A percentile compares a stretch with the other conserved stretches of the same genome.
Conservation (phyloP, 1,284 basidiomycete genomes). For the Moesziomyces sp. region DNA sequence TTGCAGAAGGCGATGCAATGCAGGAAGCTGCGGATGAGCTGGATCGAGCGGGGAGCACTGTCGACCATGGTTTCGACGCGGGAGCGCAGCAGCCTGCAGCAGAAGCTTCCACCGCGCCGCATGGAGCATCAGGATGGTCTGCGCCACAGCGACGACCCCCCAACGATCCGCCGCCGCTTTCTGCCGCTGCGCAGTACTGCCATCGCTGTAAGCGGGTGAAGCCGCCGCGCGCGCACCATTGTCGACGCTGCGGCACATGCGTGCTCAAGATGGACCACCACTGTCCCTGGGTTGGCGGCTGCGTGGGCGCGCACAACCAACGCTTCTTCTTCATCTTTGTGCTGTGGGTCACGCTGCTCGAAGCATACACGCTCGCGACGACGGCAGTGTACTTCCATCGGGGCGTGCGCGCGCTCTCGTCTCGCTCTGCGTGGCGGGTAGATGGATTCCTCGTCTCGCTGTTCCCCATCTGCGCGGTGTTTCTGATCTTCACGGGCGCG, state of each 20-base stretch:
- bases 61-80: neutral
- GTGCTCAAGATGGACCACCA: slow-evolving; percentile 81
- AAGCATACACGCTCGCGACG: slow-evolving; percentile 74
- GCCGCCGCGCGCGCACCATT: slow-evolving; percentile 80
- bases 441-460: slow-evolving; percentile 77
- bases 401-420: slow-evolving; percentile 41
- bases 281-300: slow-evolving; percentile 78
- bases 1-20: slow-evolving; percentile 15
- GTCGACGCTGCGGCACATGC: slow-evolving; percentile 78
- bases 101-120: neutral
- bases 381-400: slow-evolving; percentile 67
- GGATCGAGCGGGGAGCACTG: neutral
- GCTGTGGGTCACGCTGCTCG: slow-evolving; percentile 73
- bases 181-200: slow-evolving; percentile 56
- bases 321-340: slow-evolving; percentile 82
- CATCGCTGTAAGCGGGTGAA: slow-evolving; percentile 72
- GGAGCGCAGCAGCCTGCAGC: neutral
- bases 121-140: slow-evolving; percentile 10
- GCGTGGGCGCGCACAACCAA: slow-evolving; percentile 82
- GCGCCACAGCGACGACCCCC: slow-evolving; percentile 21
- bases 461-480: slow-evolving; percentile 74
- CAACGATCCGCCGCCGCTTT: slow-evolving; percentile 36
- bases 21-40: slow-evolving; percentile 4
- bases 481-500: slow-evolving; percentile 76
- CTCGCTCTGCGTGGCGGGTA: slow-evolving; percentile 62